phyloP scores from a whole-genome alignment of 768 basidiomycete genomes.

The Mycena belliarum region DNA sequence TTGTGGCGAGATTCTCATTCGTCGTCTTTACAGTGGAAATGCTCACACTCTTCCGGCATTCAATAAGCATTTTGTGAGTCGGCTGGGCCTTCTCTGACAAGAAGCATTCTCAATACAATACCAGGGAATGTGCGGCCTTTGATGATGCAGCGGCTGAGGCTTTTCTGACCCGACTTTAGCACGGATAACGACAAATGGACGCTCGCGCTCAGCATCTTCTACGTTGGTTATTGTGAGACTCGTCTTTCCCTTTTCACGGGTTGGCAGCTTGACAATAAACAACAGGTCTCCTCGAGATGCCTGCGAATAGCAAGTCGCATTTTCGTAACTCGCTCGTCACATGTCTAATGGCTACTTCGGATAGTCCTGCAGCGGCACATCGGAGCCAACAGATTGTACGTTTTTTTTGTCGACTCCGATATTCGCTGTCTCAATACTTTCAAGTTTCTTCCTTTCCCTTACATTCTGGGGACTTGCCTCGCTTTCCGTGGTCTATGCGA shows the following conservation, averaged over 20 bases:
- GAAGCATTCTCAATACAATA: not conserved
- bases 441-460: conserved; percentile 55
- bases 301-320: conserved; percentile 48
- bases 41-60: conserved; percentile 54
- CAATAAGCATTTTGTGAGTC: conserved; percentile 52
- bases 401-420: no score
- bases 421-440: not conserved
- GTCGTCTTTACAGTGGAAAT: conserved; percentile 41
- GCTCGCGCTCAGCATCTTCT: conserved; percentile 57
- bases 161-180: not conserved
- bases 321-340: not conserved
- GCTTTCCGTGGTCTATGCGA: conserved; percentile 54
- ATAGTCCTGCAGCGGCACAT: conserved; percentile 57
- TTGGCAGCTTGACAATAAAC: not conserved
- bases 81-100: not conserved
- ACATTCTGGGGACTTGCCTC: conserved; percentile 56
- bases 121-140: conserved; percentile 41
- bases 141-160: not conserved
- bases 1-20: not conserved
- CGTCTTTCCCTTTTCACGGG: not conserved
- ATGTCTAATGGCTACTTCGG: not conserved
- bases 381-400: conserved; percentile 59
- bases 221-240: conserved; percentile 56
- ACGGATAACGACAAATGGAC: conserved; percentile 58
- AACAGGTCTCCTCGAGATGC: conserved; percentile 55